Base-by-base conservation (phyloP, 352 stramenopile genomes). In the Pelagophyceae sp. region DNA sequence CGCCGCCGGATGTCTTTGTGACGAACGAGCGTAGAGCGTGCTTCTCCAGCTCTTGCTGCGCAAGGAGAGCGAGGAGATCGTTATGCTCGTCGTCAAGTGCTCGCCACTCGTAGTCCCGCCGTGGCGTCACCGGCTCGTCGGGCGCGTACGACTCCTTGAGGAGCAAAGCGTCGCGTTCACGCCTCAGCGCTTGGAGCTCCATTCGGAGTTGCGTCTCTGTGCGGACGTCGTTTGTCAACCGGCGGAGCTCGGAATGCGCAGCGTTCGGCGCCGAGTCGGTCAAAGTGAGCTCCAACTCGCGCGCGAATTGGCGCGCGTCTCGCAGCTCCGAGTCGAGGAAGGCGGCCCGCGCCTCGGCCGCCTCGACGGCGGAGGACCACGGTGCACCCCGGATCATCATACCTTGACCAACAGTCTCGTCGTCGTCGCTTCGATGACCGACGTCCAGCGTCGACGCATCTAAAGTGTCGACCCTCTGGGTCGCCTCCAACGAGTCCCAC, bases 1-100 rank as follows among this genome's bases (percentile, higher is more conserved):
- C 23, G 2, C 11, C 17, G 11, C 67, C 67, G 6, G 31, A 23
- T 11, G 2, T 2, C 5, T 2, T 25, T 17, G 5, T 1, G 35
- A 74, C 17, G 23, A 58, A 74, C 0, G 19, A 11, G 15, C 17
- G 19, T 11, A 74, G 33, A 0, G 23, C 37, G 20, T 51, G 31
- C 38, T 74, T 74, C 38, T 74, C 67, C 15, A 74, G 67, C 38
- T 74, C 67, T 37, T 74, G 67, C 67, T 74, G 67, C 35, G 67
- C 67, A 2, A 74, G 38, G 17, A 74, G 38, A 2, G 67, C 67
- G 17, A 74, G 38, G 33, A 74, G 67, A n/a, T 74, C 67, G 67
- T 74, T 74, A n/a, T 74, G 67, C 38, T 74, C 67, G 2, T 74
- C 67, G 3, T 60, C 67, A 23, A 74, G 38, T 11, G 1, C 35